A percentile compares a stretch with the other conserved stretches of the same genome.
Evolutionary conservation across 2,329 filamentous ascomycete genomes (phyloP).

Genomic region (Sclerotinia subarctica): DNA sequence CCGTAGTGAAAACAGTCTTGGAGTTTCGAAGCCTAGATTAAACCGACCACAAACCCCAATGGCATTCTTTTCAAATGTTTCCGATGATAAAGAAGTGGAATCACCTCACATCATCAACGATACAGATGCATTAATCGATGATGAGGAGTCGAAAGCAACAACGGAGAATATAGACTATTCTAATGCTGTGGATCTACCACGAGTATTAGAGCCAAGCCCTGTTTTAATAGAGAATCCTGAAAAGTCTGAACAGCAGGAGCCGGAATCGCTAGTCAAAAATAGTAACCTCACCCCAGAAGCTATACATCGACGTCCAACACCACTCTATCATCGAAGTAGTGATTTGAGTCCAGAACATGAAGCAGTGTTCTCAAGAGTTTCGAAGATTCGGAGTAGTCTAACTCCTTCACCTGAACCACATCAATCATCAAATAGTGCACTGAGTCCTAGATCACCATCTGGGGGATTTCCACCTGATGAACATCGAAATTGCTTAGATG

Average conservation of each 20-base stretch:
- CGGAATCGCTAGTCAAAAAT: not conserved
- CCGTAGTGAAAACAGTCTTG: not conserved
- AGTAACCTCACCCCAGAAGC: not conserved
- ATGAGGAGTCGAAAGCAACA: not conserved
- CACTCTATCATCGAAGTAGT: not conserved
- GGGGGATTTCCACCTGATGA: slow-evolving; percentile 5
- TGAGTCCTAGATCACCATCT: slow-evolving; percentile 1
- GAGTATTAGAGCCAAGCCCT: slow-evolving; percentile 4
- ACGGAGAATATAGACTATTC: slow-evolving; percentile 13
- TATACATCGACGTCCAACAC: not conserved
- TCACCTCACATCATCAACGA: slow-evolving; percentile 22
- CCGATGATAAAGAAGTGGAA: slow-evolving; percentile 9
- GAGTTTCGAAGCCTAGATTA: not conserved
- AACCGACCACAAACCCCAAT: slow-evolving; percentile 4
- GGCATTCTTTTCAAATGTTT: not conserved
- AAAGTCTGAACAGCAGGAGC: not conserved
- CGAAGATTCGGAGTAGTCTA: slow-evolving; percentile 6
- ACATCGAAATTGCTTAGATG: slow-evolving; percentile 12
- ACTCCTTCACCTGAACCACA: slow-evolving; percentile 11
- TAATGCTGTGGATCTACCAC: slow-evolving; percentile 9
- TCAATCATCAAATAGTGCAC: not conserved
- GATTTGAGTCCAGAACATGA: slow-evolving; percentile 18
- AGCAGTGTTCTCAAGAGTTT: slow-evolving; percentile 19
- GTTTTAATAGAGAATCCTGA: not conserved
- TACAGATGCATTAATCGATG: slow-evolving; percentile 22